Base-by-base conservation (phyloP, 345 rosid species). In the Gynandropsis gynandra region DNA sequence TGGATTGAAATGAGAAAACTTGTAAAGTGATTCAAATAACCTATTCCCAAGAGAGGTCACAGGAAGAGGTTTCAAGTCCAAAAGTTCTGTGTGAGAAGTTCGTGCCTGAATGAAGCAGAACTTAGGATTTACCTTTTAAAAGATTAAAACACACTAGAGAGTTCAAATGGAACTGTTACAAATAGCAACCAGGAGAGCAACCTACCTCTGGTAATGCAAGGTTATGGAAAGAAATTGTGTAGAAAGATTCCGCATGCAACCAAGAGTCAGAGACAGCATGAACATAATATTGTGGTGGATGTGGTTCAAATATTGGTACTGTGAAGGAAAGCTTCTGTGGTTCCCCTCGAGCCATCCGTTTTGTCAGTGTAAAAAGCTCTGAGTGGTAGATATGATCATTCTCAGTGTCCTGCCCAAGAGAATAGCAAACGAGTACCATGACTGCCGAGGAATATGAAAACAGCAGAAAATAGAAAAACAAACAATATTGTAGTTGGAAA, bases 181-280 rank as follows among this genome's bases (percentile, higher is more conserved):
- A 17, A 17, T 45, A 52, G 42, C 53, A 52, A 38, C 59, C 20
- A 27, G 42, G 42, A 39, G 39, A 52, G 51, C 18, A 58, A 33
- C 14, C 51, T 70, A 90, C 98, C 98, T 84, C 92, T 1, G 98
- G 98, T 50, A 90, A 73, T 10, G 78, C 66, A 58, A 90, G 77
- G 56, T 87, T 90, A 61, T 84, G 89, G 72, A 90, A 90, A 17
- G 98, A 81, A 58, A 90, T 82, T 48, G 94, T 80, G 78, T 76
- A 87, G 71, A 84, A 82, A 61, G 96, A 75, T 75, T 90, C 98
- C 18, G 98, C 81, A 46, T 79, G 85, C 81, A 90, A 72, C 98
- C 98, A 90, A 54, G 98, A 84, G 80, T 90, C 98, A 60, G 98
- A 90, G 45, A 90, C 82, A 49, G 96, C 98, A 63, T 80, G 92